Base-by-base conservation (phyloP, 2,329 filamentous ascomycete genomes). In the Periconia digitata region DNA sequence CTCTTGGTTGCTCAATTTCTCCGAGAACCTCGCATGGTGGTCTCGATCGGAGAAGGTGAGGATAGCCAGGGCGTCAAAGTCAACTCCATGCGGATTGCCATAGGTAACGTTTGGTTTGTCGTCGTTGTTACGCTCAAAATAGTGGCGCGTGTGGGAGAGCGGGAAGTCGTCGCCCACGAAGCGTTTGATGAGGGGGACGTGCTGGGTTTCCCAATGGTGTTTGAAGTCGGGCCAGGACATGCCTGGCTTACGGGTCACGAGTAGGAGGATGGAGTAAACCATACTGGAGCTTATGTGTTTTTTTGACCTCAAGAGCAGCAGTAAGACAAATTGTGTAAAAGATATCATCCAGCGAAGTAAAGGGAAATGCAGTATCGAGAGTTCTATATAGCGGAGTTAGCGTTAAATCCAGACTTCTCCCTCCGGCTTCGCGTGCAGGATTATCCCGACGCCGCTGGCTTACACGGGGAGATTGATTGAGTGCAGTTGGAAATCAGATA, bases 181-280 rank as follows among this genome's bases (percentile, higher is more conserved):
- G 8, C 47, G 40, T 17, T 62, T 55, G 17, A 64, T 44, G 23
- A 65, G 55, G 3, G 59, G 59, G 13, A 65, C 16, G 24, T 63
- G 56, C 6, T 40, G 51, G 15, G 51, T 56, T 41, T 65, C 62
- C 47, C 54, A 63, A 43, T 64, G 55, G 44, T 57, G 32, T 46
- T 58, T 51, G 50, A 65, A 65, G 7, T 43, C 47, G 39, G 49
- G 46, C 23, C 57, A 39, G 20, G 43, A 50, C 37, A 59, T 46
- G 49, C 46, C 47, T 15, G 55, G 55, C 32, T 55, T 59, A 45
- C 61, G 58, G 16, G 55, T 12, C 6, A 56, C 32, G 44, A 60
- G 49, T 27, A 62, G 48, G 37, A 60, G 44, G 20, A 63, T 34
- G 16, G 53, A 53, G 48, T 50, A 58, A n/a, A 47, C 24, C 60